A percentile compares a stretch with the other conserved stretches of the same genome.
These are phyloP conservation scores for Epichloe elymi DNA, from an alignment of 2,329 filamentous ascomycete genomes.

Conservation along the genomic window DNA sequence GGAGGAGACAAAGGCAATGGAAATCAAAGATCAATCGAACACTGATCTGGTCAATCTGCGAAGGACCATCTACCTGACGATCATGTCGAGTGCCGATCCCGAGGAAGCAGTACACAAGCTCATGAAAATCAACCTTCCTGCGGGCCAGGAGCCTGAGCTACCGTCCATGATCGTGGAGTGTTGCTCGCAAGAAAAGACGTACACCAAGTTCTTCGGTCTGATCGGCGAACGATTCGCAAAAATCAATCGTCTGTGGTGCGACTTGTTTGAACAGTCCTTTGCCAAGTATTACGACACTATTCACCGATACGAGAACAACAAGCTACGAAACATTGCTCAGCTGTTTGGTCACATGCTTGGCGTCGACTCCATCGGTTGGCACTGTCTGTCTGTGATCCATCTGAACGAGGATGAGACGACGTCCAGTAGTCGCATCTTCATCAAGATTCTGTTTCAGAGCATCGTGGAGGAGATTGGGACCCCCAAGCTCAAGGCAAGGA, in stretches of 20 bases:
- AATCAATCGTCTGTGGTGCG: slow-evolving; percentile 87
- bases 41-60: slow-evolving; percentile 88
- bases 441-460: slow-evolving; percentile 95
- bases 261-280: slow-evolving; percentile 84
- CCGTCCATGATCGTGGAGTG: slow-evolving; percentile 97
- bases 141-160: slow-evolving; percentile 76
- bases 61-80: slow-evolving; percentile 90
- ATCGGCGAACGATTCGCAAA: slow-evolving; percentile 93
- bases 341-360: slow-evolving; percentile 89
- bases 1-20: slow-evolving; percentile 71
- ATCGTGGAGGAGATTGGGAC: slow-evolving; percentile 78
- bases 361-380: slow-evolving; percentile 84
- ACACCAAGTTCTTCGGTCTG: slow-evolving; percentile 92
- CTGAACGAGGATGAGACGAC: slow-evolving; percentile 96
- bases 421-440: slow-evolving; percentile 90
- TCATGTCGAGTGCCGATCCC: slow-evolving; percentile 91
- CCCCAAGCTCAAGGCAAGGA: slow-evolving; percentile 59
- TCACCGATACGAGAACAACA: slow-evolving; percentile 92
- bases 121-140: slow-evolving; percentile 81
- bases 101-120: slow-evolving; percentile 97
- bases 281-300: slow-evolving; percentile 94
- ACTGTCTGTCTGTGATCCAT: slow-evolving; percentile 71
- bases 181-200: slow-evolving; percentile 91
- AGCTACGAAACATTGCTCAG: slow-evolving; percentile 83
- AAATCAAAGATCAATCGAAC: slow-evolving; percentile 97